These are phyloP conservation scores for Chrysoporthe deuterocubensis DNA, from an alignment of 2,329 filamentous ascomycete species.

Conservation along the genomic window DNA sequence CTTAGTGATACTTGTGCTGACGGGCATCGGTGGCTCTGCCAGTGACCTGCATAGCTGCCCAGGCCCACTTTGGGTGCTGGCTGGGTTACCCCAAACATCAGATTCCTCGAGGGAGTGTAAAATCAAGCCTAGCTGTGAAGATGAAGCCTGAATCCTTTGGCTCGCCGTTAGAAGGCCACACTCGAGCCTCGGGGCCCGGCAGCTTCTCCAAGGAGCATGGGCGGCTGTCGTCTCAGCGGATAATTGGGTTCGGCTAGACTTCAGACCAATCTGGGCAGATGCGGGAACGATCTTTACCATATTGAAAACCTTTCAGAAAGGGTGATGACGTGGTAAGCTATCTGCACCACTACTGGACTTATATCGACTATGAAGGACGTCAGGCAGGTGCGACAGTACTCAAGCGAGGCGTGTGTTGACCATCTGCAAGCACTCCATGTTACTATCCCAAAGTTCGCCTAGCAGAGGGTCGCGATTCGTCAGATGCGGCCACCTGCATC, in stretches of 20 bases:
- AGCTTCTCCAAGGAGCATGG: constrained; percentile 1
- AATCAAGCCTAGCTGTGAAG: constrained; percentile 11
- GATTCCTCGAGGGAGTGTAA: constrained; percentile 9
- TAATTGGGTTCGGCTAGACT: constrained; percentile 14
- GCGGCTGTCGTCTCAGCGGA: constrained; percentile 14
- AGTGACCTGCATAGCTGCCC: constrained; percentile 7
- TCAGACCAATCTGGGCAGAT: constrained; percentile 18
- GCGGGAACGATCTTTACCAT: constrained; percentile 19
- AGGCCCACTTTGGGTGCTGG: constrained; percentile 7
- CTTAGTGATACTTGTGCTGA: constrained; percentile 1
- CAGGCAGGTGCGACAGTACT: background rate
- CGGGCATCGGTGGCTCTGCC: constrained; percentile 16
- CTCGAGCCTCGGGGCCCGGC: constrained; percentile 12
- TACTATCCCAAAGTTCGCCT: background rate
- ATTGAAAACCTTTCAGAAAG: constrained; percentile 12
- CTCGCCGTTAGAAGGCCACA: constrained; percentile 16
- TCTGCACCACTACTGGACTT: background rate
- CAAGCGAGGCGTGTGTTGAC: background rate
- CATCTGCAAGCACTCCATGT: background rate
- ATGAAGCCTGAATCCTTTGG: background rate
- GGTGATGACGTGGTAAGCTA: constrained; percentile 20
- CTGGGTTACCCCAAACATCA: constrained; percentile 14
- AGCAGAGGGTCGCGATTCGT: background rate
- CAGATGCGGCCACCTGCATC: constrained; percentile 4
- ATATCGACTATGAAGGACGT: background rate